Evolutionary conservation across 305 asterid species (phyloP), one percentile per base, ranked within the genome.

Genomic region (Fraxinus latifolia): DNA sequence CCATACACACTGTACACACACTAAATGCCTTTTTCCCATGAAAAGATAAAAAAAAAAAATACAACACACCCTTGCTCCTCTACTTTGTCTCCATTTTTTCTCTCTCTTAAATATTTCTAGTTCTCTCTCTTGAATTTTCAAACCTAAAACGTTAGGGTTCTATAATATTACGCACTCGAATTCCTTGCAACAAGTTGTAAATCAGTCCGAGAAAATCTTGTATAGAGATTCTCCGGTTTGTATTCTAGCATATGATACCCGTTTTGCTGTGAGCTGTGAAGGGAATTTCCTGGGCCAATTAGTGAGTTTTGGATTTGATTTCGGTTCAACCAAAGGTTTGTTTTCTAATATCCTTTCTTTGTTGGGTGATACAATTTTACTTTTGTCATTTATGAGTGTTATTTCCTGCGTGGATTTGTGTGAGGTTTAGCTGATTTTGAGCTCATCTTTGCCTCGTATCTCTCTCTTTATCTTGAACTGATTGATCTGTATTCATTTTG

Each of bases 91-190:
- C 23, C 73, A 2, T 29, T 32, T 79, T 85, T 85, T 74, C 72
- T 86, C 86, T 86, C 87, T 82, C 84, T 83, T 81, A 53, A 86
- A 73, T 82, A 55, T 78, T 84, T 85, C 73, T 80, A 81, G 32
- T n/a, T 42, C 80, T 85, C 79, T 78, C 82, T 78, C 84, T 53
- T 70, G 72, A 75, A 21, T 32, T 91, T 84, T 79, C 89, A 86
- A 75, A 89, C 91, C 93, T 86, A 86, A 84, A 34, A 47, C 75
- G 74, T 73, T 80, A 85, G 89, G 92, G 88, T 85, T 78, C 82
- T 70, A 80, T 27, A 0, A 7, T 12, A 44, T 74, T 84, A 80
- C 80, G 84, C 84, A 60, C 82, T 32, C 83, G 9, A 85, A 87
- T 89, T 90, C 39, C 42, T 50, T 73, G 0, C 32, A 11, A 17